phyloP scores from a whole-genome alignment of 2,329 filamentous ascomycete genomes.

The Dothiorella sarmentorum region DNA sequence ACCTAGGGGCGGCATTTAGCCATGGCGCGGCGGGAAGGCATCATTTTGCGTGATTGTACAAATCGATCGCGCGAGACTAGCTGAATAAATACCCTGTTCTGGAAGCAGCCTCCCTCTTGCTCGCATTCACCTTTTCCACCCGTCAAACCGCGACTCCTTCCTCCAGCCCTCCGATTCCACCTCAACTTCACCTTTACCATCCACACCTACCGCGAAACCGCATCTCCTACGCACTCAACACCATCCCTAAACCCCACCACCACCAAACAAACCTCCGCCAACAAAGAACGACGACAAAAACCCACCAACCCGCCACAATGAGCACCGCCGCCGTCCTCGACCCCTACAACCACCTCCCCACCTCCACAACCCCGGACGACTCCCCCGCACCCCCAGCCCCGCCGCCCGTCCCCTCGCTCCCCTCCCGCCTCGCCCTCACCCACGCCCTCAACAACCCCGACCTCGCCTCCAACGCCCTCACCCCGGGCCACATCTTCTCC shows the following conservation, averaged over 20 bases:
- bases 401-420: slow-evolving; percentile 28
- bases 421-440: slow-evolving; percentile 24
- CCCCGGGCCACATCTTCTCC: neutral
- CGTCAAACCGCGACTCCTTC: neutral
- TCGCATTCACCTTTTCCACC: neutral
- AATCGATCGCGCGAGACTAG: neutral
- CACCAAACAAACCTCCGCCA: neutral
- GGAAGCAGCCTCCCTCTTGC: neutral
- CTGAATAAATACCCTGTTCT: neutral
- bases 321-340: slow-evolving; percentile 19
- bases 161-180: too few relatives aligned
- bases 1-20: neutral
- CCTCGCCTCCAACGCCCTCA: slow-evolving; percentile 63
- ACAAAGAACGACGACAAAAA: neutral
- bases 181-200: too few relatives aligned
- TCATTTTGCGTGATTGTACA: slow-evolving; percentile 10
- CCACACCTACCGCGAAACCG: too few relatives aligned
- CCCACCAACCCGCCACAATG: neutral
- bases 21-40: neutral
- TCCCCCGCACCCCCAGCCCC: slow-evolving; percentile 26
- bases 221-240: too few relatives aligned
- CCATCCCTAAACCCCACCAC: neutral
- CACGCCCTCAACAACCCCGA: neutral
- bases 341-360: slow-evolving; percentile 29
- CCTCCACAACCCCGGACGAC: neutral